Percentiles rank a stretch among this genome's conserved stretches.
Evolutionary conservation across 1,139 yeast genomes (phyloP).

Genomic region (Blastobotrys arbuscula): DNA sequence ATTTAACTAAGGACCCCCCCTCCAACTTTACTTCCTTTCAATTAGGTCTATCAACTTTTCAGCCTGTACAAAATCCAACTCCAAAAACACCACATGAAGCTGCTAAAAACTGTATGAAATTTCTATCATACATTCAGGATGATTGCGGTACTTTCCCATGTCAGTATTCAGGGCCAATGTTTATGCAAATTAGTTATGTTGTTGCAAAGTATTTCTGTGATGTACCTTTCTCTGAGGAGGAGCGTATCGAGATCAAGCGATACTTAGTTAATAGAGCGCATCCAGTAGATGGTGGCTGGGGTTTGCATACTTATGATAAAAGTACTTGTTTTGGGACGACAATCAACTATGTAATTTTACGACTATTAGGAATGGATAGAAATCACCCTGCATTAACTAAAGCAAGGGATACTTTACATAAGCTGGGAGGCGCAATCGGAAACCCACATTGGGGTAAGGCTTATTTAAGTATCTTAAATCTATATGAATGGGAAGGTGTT

Average conservation of each 20-base stretch:
- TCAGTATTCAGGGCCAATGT: slow-evolving; percentile 97
- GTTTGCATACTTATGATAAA: slow-evolving; percentile 90
- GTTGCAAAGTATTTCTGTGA: slow-evolving; percentile 67
- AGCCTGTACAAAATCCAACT: slow-evolving; percentile 20
- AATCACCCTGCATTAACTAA: slow-evolving; percentile 75
- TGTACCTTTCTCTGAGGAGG: slow-evolving; percentile 54
- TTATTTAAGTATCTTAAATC: slow-evolving; percentile 73
- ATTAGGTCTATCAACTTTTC: slow-evolving; percentile 50
- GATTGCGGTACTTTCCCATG: slow-evolving; percentile 78
- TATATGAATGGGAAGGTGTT: slow-evolving; percentile 94
- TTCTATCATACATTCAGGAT: slow-evolving; percentile 65
- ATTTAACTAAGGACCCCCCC: slow-evolving; percentile 21
- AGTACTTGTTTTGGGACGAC: slow-evolving; percentile 94
- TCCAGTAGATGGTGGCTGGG: slow-evolving; percentile 99
- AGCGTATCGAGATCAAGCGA: slow-evolving; percentile 64
- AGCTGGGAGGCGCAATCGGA: slow-evolving; percentile 83
- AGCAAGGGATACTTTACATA: slow-evolving; percentile 65
- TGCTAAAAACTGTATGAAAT: slow-evolving; percentile 69
- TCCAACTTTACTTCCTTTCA: slow-evolving; percentile 47
- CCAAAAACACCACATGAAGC: slow-evolving; percentile 51
- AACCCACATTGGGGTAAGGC: slow-evolving; percentile 98
- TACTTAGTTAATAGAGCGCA: slow-evolving; percentile 85
- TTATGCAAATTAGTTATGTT: slow-evolving; percentile 86
- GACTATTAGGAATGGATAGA: slow-evolving; percentile 68
- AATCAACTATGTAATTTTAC: slow-evolving; percentile 70